These are phyloP conservation scores for Lophiostoma macrostomum DNA, from an alignment of 495 filamentous ascomycete genomes.

Conservation along the genomic window DNA sequence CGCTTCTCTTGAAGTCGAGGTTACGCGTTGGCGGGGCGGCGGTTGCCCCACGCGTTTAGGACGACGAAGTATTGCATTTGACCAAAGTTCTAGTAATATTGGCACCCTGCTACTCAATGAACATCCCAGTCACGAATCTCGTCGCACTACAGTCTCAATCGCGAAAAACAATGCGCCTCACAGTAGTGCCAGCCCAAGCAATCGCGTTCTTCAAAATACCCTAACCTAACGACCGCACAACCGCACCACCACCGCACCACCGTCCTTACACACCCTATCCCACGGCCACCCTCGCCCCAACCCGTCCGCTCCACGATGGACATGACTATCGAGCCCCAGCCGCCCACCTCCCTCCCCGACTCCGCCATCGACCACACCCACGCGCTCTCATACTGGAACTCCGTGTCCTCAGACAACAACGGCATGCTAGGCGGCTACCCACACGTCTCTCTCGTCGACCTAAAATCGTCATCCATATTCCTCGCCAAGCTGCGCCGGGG, in stretches of 20 bases:
- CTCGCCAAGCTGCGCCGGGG: constrained; percentile 66
- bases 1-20: too few relatives aligned
- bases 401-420: constrained; percentile 63
- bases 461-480: constrained; percentile 73
- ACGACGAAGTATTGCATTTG: too few relatives aligned
- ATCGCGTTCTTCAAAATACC: too few relatives aligned
- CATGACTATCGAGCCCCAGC: constrained; percentile 19
- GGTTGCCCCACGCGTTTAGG: too few relatives aligned
- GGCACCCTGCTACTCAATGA: too few relatives aligned
- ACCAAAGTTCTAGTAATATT: too few relatives aligned
- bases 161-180: too few relatives aligned
- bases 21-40: too few relatives aligned
- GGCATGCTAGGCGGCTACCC: constrained; percentile 86
- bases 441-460: constrained; percentile 68
- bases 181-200: too few relatives aligned
- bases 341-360: constrained; percentile 37
- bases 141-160: too few relatives aligned
- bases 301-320: constrained; percentile 14
- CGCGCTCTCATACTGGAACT: constrained; percentile 72
- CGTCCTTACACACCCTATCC: neutral
- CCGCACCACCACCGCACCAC: neutral
- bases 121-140: too few relatives aligned
- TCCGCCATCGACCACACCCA: constrained; percentile 48
- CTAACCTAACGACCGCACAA: too few relatives aligned
- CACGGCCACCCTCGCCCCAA: neutral